Evolutionary conservation across 23 red algal species (phyloP).

Genomic region (Agarophyton chilense): DNA sequence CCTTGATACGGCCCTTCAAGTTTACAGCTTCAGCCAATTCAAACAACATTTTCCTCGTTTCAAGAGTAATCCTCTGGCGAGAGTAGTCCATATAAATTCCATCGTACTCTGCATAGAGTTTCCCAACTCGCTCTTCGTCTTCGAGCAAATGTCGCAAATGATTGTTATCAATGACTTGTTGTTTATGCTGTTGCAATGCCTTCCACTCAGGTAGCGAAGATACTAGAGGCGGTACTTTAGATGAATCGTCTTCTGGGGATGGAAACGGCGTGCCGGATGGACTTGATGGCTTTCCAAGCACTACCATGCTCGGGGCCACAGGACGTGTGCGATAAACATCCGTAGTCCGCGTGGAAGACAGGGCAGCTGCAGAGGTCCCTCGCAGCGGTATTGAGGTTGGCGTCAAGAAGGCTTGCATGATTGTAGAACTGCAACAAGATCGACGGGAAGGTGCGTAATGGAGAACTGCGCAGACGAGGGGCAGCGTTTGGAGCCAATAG

Average conservation of each 20-base stretch:
- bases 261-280: conserved; percentile 8
- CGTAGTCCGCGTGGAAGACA: neutral
- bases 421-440: neutral
- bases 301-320: conserved; percentile 30
- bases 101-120: conserved; percentile 70
- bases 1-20: conserved; percentile 72
- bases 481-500: neutral
- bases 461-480: neutral
- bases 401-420: neutral
- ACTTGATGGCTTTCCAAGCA: conserved; percentile 6
- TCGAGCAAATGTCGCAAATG: conserved; percentile 70
- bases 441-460: neutral
- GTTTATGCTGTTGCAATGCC: conserved; percentile 58
- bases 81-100: conserved; percentile 93
- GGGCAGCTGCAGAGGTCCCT: neutral
- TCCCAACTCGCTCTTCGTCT: conserved; percentile 59
- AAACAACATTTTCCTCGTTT: conserved; percentile 75
- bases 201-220: conserved; percentile 59
- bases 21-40: conserved; percentile 60
- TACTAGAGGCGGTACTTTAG: conserved; percentile 17
- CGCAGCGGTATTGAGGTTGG: neutral
- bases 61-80: conserved; percentile 75
- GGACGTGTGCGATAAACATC: neutral
- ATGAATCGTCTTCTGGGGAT: neutral
- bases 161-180: conserved; percentile 42